These are phyloP conservation scores for Ilyonectria robusta DNA, from an alignment of 2,329 filamentous ascomycete species.

Conservation along the genomic window DNA sequence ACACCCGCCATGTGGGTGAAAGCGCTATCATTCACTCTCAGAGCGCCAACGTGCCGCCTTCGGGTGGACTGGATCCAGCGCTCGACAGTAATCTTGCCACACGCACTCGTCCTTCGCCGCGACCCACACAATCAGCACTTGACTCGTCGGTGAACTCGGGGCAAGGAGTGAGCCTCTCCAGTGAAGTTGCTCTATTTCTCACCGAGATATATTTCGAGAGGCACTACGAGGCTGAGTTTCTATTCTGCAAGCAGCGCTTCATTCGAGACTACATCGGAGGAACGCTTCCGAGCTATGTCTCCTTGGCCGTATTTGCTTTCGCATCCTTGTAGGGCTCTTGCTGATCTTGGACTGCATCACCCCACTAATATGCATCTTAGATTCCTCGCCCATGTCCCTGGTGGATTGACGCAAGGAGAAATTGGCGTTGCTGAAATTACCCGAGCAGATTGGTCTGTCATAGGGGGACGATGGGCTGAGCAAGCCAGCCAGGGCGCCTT, in stretches of 20 bases:
- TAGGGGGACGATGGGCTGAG: background rate
- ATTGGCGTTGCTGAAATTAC: background rate
- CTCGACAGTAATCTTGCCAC: background rate
- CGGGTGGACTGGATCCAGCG: background rate
- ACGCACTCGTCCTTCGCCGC: background rate
- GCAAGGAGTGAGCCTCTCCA: background rate
- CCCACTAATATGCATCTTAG: background rate
- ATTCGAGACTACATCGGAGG: background rate
- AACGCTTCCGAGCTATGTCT: background rate
- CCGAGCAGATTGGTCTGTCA: background rate
- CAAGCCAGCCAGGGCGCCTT: background rate
- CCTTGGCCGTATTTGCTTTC: background rate
- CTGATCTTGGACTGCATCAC: background rate
- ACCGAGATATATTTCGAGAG: slow-evolving; percentile 2
- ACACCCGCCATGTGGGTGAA: background rate
- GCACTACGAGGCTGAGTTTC: background rate
- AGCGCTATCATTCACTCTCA: background rate
- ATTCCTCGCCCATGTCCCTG: background rate
- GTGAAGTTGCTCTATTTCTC: background rate
- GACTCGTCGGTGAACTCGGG: background rate
- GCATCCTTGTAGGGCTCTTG: background rate
- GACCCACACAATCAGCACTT: background rate
- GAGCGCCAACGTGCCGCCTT: background rate
- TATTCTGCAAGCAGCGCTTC: background rate
- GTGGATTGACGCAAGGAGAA: background rate